A percentile compares a stretch with the other conserved stretches of the same genome.
These are phyloP conservation scores for Pilasporangium apinafurcum DNA, from an alignment of 352 stramenopile species.

Conservation along the genomic window DNA sequence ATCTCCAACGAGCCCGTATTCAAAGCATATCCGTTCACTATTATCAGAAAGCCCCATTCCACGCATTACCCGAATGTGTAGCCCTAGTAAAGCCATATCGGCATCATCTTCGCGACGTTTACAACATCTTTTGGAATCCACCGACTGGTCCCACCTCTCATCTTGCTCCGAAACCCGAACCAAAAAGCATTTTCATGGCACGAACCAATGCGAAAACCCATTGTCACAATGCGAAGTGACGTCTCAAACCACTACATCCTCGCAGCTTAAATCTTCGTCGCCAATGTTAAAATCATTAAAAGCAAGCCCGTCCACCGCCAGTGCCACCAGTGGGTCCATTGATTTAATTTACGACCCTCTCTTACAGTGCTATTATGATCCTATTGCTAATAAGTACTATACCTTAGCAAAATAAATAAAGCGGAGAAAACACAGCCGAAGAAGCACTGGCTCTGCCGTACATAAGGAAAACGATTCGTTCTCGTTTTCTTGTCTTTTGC, in stretches of 20 bases:
- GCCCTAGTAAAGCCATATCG: too few species aligned
- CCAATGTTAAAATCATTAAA: background rate
- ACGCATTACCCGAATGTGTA: too few species aligned
- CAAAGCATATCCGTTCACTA: too few species aligned
- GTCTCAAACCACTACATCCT: too few species aligned
- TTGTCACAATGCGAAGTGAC: too few species aligned
- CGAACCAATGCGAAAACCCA: too few species aligned
- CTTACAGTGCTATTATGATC: slow-evolving; percentile 81
- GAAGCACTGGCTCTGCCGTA: too few species aligned
- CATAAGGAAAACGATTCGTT: too few species aligned
- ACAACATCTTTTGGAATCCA: slow-evolving; percentile 59
- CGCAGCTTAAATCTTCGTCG: too few species aligned
- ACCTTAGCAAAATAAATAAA: slow-evolving; percentile 56
- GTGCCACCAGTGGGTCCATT: slow-evolving; percentile 10
- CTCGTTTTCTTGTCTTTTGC: slow-evolving; percentile 2
- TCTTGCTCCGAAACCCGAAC: background rate
- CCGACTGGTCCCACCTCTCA: slow-evolving; percentile 34
- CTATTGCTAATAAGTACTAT: slow-evolving; percentile 82
- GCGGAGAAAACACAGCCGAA: too few species aligned
- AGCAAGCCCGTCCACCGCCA: background rate
- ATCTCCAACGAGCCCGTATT: too few species aligned
- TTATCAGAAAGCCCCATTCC: too few species aligned
- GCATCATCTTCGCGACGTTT: slow-evolving; percentile 37
- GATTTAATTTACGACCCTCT: slow-evolving; percentile 84
- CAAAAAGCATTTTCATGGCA: background rate